Conservation (phyloP, 2,329 filamentous ascomycete genomes). For the Aspergillus sp. region DNA sequence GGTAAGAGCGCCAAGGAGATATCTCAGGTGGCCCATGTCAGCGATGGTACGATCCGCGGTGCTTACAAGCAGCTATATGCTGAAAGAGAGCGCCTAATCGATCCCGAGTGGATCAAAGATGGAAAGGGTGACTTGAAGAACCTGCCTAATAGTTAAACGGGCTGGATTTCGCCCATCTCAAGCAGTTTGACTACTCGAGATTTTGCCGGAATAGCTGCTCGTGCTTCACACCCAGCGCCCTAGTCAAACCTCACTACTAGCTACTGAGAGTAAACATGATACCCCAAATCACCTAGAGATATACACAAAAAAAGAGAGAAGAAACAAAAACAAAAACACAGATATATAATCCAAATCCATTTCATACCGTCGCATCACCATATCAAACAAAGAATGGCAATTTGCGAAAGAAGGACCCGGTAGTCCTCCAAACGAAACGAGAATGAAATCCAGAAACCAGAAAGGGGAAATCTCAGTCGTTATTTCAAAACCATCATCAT, state of each 20-base stretch:
- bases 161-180: neutral
- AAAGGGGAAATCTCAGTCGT: too few species aligned
- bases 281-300: constrained; percentile 15
- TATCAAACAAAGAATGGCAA: too few species aligned
- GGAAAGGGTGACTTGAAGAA: constrained; percentile 70
- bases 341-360: neutral
- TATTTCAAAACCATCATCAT: too few species aligned
- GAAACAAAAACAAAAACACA: neutral
- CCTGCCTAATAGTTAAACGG: constrained; percentile 58
- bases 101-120: constrained; percentile 71
- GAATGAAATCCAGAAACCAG: too few species aligned
- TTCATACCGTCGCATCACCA: neutral
- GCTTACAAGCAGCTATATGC: constrained; percentile 87
- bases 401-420: too few species aligned
- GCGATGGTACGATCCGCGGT: constrained; percentile 93
- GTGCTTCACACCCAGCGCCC: neutral
- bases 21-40: constrained; percentile 79
- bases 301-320: constrained; percentile 6
- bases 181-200: neutral
- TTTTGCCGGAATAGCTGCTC: neutral
- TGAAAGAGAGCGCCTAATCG: constrained; percentile 72
- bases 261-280: constrained; percentile 13
- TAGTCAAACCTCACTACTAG: neutral
- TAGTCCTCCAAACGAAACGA: too few species aligned
- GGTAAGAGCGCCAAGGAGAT: constrained; percentile 83